Base-by-base conservation (phyloP, 805 yeast genomes). In the Wickerhamiella nectarea region DNA sequence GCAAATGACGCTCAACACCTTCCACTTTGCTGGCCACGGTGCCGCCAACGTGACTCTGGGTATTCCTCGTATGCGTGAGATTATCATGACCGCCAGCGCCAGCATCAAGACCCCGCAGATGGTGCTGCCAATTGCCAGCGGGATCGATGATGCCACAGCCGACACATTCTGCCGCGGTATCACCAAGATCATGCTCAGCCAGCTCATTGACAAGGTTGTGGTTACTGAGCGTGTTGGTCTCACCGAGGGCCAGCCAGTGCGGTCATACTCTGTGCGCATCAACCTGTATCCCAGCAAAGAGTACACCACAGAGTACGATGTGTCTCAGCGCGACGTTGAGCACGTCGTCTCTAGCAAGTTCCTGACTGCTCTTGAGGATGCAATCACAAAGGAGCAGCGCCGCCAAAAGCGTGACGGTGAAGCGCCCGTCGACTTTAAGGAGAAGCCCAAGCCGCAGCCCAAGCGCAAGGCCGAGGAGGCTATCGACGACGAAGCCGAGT, bases 11-110 rank as follows among this genome's bases (percentile, higher is more conserved):
- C 74, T 84, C 57, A 84, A 84, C 63, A 84, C 95, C 38, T 84
- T 84, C 84, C 95, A 91, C 70, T 91, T 91, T 59, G 99, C 99
- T 56, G 99, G 99, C 63, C 98, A 93, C 68, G 99, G 99, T 76
- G 99, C 98, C 46, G 98, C 98, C 37, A 91, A 91, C 66, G 99
- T 91, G 51, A 91, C 99, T 0, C 72, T 91, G 57, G 99, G 99
- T 81, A 91, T 91, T 60, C 99, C 99, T 34, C 95, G 99, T 76
- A 78, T 91, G 84, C 81, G 99, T 76, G 99, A 91, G 74, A 91
- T 91, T 64, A 86, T 91, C 61, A 91, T 91, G 99, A 93, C 99
- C 10, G 99, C 99, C 17, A 84, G 95, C 47, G 77, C 95, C 18
- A 67, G 81, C 38, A 91, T 91, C 58, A 84, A 85, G 69, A 91